Evolutionary conservation across 805 yeast species (phyloP).

Genomic region (Candida ipomoeae): DNA sequence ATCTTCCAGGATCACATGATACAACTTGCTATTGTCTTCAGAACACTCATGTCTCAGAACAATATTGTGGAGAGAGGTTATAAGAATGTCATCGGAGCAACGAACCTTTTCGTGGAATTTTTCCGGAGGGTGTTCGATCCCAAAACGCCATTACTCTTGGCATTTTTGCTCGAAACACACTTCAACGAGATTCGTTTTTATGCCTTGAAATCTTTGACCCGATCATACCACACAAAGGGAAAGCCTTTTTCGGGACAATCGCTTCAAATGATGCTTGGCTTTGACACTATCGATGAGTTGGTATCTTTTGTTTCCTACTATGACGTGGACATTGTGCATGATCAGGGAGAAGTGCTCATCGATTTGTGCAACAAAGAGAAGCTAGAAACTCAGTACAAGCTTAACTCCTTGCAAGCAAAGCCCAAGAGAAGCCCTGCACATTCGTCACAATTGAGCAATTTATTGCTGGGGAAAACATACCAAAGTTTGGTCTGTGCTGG

Average conservation of each 20-base stretch:
- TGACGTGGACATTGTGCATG: slow-evolving; percentile 44
- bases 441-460: slow-evolving; percentile 29
- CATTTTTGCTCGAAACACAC: slow-evolving; percentile 75
- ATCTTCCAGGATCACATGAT: slow-evolving; percentile 54
- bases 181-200: slow-evolving; percentile 74
- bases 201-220: slow-evolving; percentile 63
- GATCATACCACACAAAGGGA: slow-evolving; percentile 65
- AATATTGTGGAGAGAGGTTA: slow-evolving; percentile 52
- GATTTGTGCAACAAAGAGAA: slow-evolving; percentile 43
- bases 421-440: slow-evolving; percentile 35
- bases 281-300: slow-evolving; percentile 56
- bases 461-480: slow-evolving; percentile 21
- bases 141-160: slow-evolving; percentile 59
- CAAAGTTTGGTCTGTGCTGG: slow-evolving; percentile 35
- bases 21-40: slow-evolving; percentile 66
- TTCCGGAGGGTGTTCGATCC: slow-evolving; percentile 49
- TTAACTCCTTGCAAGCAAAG: slow-evolving; percentile 35
- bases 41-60: slow-evolving; percentile 64
- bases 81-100: slow-evolving; percentile 47
- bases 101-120: slow-evolving; percentile 59
- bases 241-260: slow-evolving; percentile 54
- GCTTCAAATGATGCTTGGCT: slow-evolving; percentile 55
- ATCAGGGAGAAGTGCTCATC: slow-evolving; percentile 27
- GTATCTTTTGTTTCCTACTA: slow-evolving; percentile 59
- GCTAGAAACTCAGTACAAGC: slow-evolving; percentile 35